Evolutionary conservation across 768 basidiomycete genomes (phyloP), one percentile per base, ranked within the genome.

Genomic region (Rossbeevera mucosa): DNA sequence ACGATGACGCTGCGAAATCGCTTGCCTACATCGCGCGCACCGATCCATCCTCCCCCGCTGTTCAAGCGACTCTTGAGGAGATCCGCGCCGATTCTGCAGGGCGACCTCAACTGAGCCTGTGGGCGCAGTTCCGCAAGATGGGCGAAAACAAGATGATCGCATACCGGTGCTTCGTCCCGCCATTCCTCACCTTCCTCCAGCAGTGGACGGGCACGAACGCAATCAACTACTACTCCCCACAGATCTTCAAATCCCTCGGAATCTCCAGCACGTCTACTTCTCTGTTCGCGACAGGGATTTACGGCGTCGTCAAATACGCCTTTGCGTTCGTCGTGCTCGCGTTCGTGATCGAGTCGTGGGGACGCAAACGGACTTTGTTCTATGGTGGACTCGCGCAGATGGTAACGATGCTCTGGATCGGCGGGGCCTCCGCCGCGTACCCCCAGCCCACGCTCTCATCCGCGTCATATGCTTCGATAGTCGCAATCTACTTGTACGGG

Each of bases 121-220:
- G 62, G 3, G n/a, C 53, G n/a, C 71, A 72, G 30, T 55, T 68
- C 57, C 59, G 49, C 21, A 67, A 62, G 55, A 75, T 71, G 65
- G 69, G 64, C 41, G 70, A 72, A 44, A 66, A 30, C 36, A 62
- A 52, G 49, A 59, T 52, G 14, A 68, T 65, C 18, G 57, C 60
- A 4, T 53, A 68, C 6, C 66, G 70, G 3, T 71, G 68, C 46
- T 20, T 68, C 49, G 65, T 73, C 52, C 71, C 68, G 0, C 47
- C 62, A 2, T 50, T 72, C 31, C 64, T 68, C 44, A 67, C 70
- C 49, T 66, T 71, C 57, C 54, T 69, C 51, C 74, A 71, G 53
- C 74, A 76, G 50, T 72, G 73, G 66, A 61, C 74, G 0, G 74
- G 74, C 24, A 70, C 72, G 43, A 74, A 73, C 61, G 68, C 72